A percentile compares a stretch with the other conserved stretches of the same genome.
phyloP scores from a whole-genome alignment of 345 rosid species.

The Rhodamnia rubescens region DNA sequence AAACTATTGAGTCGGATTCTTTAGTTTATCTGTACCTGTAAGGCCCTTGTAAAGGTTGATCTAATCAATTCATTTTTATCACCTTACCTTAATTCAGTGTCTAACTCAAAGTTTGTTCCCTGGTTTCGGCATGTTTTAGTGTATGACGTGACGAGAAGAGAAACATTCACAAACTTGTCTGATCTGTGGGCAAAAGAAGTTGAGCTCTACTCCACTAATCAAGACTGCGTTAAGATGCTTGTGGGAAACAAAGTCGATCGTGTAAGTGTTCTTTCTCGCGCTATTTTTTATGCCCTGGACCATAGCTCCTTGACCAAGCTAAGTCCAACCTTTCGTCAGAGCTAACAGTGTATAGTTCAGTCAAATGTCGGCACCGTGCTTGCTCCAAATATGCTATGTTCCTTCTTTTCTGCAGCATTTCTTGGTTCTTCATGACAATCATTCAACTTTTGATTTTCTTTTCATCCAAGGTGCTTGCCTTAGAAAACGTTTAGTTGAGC shows the following conservation, averaged over 20 bases:
- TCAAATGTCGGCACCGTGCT: neutral
- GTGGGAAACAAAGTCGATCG: constrained; percentile 88
- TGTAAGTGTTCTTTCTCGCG: constrained; percentile 27
- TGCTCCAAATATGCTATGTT: neutral
- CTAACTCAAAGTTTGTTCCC: neutral
- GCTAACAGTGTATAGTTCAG: neutral
- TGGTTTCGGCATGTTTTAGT: constrained; percentile 20
- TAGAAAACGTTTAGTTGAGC: neutral
- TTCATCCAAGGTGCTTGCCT: neutral
- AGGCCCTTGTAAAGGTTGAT: neutral
- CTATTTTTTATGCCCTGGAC: neutral
- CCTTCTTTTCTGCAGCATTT: neutral
- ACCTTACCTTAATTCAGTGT: neutral
- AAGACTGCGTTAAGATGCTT: constrained; percentile 76
- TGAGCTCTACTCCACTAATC: constrained; percentile 75
- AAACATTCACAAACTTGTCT: constrained; percentile 69
- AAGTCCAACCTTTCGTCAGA: neutral
- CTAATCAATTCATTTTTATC: neutral
- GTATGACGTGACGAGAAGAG: constrained; percentile 85
- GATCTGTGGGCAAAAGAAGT: constrained; percentile 91
- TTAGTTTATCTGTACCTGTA: no score
- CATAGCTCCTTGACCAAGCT: neutral
- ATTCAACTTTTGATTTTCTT: neutral
- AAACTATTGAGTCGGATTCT: no score
- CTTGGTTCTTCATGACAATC: neutral